These are phyloP conservation scores for Tetracentron sinense DNA, from an alignment of 164 flowering plant species.

Conservation along the genomic window DNA sequence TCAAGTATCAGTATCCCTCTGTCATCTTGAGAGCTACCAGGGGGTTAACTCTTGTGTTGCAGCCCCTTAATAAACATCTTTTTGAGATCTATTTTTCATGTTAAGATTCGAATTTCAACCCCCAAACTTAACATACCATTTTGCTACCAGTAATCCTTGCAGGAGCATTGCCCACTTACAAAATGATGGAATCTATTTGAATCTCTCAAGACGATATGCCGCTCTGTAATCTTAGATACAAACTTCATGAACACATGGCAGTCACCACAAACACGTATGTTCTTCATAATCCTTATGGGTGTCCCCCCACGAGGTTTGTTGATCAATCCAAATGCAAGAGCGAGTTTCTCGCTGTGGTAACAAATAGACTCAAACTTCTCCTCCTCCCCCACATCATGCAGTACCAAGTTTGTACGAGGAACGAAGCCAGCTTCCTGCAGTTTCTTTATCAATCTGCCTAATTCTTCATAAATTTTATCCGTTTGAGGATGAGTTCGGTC, in stretches of 20 bases:
- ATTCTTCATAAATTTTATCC: slow-evolving; percentile 26
- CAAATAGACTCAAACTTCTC: slow-evolving; percentile 30
- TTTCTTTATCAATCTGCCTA: slow-evolving; percentile 18
- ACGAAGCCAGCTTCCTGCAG: slow-evolving; percentile 26
- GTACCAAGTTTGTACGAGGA: slow-evolving; percentile 25
- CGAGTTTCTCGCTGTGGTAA: slow-evolving; percentile 43
- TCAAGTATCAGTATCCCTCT: too few relatives aligned
- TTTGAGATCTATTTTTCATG: too few relatives aligned
- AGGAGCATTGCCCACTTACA: not conserved
- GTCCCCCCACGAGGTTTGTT: not conserved
- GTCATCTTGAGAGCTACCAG: too few relatives aligned
- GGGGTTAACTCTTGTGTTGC: too few relatives aligned
- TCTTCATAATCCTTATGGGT: not conserved
- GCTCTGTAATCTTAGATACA: not conserved
- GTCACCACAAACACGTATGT: not conserved
- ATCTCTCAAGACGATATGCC: not conserved
- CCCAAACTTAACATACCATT: not conserved
- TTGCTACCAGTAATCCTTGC: not conserved
- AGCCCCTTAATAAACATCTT: too few relatives aligned
- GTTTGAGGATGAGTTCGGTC: slow-evolving; percentile 37
- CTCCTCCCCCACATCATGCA: slow-evolving; percentile 33
- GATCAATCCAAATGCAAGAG: slow-evolving; percentile 13
- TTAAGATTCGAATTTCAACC: too few relatives aligned
- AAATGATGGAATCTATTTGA: not conserved
- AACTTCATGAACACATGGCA: not conserved